Evolutionary conservation across 352 stramenopile species (phyloP), one percentile per base, ranked within the genome.

Genomic region (Poterioochromonas sp.): DNA sequence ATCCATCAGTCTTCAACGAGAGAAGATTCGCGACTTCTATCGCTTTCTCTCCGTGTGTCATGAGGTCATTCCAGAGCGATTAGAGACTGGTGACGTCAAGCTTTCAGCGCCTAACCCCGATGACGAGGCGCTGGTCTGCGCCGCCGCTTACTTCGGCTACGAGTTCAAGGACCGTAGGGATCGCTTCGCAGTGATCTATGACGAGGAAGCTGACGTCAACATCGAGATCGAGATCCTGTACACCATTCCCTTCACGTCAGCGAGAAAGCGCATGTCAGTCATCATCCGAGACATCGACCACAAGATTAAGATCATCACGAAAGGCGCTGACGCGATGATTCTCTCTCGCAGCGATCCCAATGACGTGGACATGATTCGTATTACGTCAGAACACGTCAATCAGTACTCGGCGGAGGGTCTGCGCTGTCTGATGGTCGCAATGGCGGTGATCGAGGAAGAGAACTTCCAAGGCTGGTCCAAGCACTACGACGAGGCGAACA

Each of bases 231-330:
- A 84, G 83, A 84, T 85, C 32, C 93, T 89, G 76, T 85, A 92
- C 79, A 88, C 93, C 58, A 80, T 94, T 65, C 86, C 94, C 78
- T 96, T 96, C 82, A 93, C 91, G 74, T 93, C 88, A 70, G 86
- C 93, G 58, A 85, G 91, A 5, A 96, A 96, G 82, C 85, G 91
- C 44, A 96, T 95, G 90, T 93, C 88, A 18, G 86, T 96, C 34
- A 87, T 97, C 41, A 86, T 93, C 29, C 85, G 87, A 11, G 85
- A 92, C 39, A 84, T 87, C 8, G 71, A 51, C n/a, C 39, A 34
- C 2, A 35, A 65, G 1, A 70, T 83, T 0, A 64, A 76, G 12
- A 70, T 83, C 32, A 69, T 76, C 58, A 81, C 63, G 63, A 83
- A 83, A 69, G 44, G 41, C n/a, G 73, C 41, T 43, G 43, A 78